phyloP scores from a whole-genome alignment of 139 green algal genomes.

The Pseudopediastrum boryanum region DNA sequence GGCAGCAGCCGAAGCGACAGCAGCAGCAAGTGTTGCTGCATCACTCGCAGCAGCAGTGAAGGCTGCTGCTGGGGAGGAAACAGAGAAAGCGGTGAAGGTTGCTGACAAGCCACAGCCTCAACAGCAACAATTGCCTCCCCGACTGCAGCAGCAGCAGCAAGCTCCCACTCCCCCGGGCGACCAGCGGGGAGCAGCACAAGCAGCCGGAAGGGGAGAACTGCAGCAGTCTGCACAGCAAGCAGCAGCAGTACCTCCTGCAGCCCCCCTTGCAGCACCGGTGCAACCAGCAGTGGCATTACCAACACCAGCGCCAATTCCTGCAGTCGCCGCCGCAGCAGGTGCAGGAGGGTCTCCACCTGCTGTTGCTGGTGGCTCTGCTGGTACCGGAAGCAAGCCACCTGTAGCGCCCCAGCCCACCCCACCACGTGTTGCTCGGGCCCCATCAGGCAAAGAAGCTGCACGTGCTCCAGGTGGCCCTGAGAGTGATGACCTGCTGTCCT shows the following conservation, averaged over 20 bases:
- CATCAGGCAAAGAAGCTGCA: neutral
- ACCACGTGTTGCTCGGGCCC: neutral
- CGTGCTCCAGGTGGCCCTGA: conserved; percentile 6
- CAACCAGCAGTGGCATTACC: conserved; percentile 3
- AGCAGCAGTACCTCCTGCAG: neutral
- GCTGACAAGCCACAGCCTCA: neutral
- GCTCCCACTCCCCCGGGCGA: neutral
- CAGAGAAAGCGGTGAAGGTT: neutral
- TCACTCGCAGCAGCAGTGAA: neutral
- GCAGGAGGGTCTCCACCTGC: neutral
- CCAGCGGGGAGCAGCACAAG: conserved; percentile 1
- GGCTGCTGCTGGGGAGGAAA: neutral
- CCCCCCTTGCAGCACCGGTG: neutral
- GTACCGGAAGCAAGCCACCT: neutral
- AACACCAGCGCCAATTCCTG: no score
- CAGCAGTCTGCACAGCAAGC: neutral
- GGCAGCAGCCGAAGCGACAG: neutral
- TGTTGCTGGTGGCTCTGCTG: neutral
- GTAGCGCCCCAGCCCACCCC: neutral
- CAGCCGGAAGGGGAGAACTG: neutral
- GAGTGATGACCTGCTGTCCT: conserved; percentile 30
- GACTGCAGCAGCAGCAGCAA: neutral
- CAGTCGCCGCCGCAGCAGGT: neutral
- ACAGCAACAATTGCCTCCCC: neutral
- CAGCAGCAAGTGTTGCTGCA: neutral